Evolutionary conservation across 2,329 filamentous ascomycete species (phyloP).

Genomic region (Fusarium robinianum): DNA sequence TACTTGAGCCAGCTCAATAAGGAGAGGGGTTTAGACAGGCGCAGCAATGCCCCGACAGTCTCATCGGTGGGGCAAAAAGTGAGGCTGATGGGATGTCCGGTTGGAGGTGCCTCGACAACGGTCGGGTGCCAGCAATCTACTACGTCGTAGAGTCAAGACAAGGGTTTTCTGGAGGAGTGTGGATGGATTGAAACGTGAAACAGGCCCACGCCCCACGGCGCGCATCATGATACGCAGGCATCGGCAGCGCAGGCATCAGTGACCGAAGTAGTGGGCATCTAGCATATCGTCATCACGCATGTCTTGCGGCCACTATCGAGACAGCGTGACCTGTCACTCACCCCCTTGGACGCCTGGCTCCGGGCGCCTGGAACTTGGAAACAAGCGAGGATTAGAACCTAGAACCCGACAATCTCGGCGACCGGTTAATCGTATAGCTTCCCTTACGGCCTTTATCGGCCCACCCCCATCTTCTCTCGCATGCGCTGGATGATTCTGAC

Average conservation of each 20-base stretch:
- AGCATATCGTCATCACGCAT: slow-evolving; percentile 26
- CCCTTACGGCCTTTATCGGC: no score
- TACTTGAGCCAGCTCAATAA: slow-evolving; percentile 25
- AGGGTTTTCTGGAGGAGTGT: no score
- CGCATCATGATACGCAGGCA: slow-evolving; percentile 20
- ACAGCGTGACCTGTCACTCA: neutral
- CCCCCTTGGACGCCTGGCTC: slow-evolving; percentile 11
- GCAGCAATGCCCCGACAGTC: slow-evolving; percentile 25
- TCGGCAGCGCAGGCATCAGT: slow-evolving; percentile 11
- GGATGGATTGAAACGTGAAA: slow-evolving; percentile 34
- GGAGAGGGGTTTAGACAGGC: slow-evolving; percentile 17
- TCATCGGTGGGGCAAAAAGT: slow-evolving; percentile 27
- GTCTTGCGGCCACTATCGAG: slow-evolving; percentile 7
- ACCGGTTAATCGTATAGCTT: no score
- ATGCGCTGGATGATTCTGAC: no score
- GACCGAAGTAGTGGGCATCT: slow-evolving; percentile 2
- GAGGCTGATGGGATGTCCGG: slow-evolving; percentile 29
- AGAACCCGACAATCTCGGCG: slow-evolving; percentile 8
- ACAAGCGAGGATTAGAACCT: slow-evolving; percentile 11
- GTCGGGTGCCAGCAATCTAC: slow-evolving; percentile 19
- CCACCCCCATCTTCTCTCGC: no score
- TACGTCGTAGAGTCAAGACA: no score
- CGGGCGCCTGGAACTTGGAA: slow-evolving; percentile 18
- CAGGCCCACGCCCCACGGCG: slow-evolving; percentile 28
- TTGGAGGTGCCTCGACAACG: slow-evolving; percentile 10